A percentile compares a stretch with the other conserved stretches of the same genome.
phyloP scores from a whole-genome alignment of 805 yeast genomes.

The Wickerhamiella hasegawae region DNA sequence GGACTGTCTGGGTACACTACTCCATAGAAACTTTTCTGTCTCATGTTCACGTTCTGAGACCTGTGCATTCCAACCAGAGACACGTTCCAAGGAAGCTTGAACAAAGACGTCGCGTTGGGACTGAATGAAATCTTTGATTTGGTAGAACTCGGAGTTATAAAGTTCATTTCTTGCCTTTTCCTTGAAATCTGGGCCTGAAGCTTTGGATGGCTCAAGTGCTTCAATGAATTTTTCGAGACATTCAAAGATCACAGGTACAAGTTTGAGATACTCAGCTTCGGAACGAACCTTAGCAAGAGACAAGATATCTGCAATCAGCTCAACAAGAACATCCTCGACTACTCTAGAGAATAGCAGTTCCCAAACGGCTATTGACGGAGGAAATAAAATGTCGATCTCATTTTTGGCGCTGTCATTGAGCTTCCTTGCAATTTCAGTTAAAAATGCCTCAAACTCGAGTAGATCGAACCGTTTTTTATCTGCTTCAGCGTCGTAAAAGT shows the following conservation, averaged over 20 bases:
- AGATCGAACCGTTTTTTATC: conserved; percentile 1
- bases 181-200: neutral
- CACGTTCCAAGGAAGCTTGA: conserved; percentile 16
- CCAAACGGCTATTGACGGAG: conserved; percentile 18
- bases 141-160: neutral
- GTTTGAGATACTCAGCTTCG: conserved; percentile 1
- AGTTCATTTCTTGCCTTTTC: neutral
- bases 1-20: conserved; percentile 28
- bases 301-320: conserved; percentile 2
- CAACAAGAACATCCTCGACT: conserved; percentile 14
- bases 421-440: conserved; percentile 14
- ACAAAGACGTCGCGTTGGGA: conserved; percentile 12
- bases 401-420: conserved; percentile 25
- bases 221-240: conserved; percentile 12
- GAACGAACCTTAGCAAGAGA: conserved; percentile 1
- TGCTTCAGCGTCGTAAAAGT: neutral
- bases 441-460: conserved; percentile 1
- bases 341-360: conserved; percentile 19
- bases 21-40: conserved; percentile 31
- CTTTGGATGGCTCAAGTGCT: neutral
- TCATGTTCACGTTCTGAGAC: conserved; percentile 31
- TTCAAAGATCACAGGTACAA: conserved; percentile 2
- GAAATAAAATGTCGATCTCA: conserved; percentile 30
- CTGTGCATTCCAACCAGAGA: conserved; percentile 19
- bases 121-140: conserved; percentile 9